Evolutionary conservation across 305 asterid species (phyloP), one percentile per base, ranked within the genome.

Genomic region (Coffea humblotiana): DNA sequence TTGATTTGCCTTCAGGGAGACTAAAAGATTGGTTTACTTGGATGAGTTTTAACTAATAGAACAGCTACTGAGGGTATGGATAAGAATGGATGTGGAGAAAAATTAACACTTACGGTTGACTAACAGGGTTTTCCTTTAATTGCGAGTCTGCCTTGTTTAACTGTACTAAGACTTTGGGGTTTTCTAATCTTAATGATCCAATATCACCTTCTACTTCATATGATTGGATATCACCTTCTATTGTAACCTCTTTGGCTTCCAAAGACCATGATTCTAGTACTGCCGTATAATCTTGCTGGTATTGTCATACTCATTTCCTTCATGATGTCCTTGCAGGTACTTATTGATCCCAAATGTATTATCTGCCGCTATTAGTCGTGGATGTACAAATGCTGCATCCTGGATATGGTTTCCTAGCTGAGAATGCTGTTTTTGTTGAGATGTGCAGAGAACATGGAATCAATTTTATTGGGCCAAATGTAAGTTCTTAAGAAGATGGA

Each of bases 301-400:
- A 18, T 21, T 43, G 60, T 13, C 60, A n/a, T 25, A 58, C 0
- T 76, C 45, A 65, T 48, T 76, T 43, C 25, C 45, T 61, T 43
- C 52, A 49, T 4, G 3, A 76, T 74, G 37, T 77, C 70, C 47
- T 25, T 74, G 45, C 88, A 95, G 99, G 83, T 95, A 95, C 80
- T 88, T 95, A 84, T 87, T 90, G 88, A 87, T 92, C 77, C 90
- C 93, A 51, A 95, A 92, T 90, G 98, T 95, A 85, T 82, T 95
- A 81, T 90, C 99, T 78, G 99, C 98, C 82, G 99, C 99, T 79
- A 85, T 90, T 77, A 89, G 94, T 90, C 96, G 90, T 72, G 91
- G 92, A 63, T 95, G 99, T 85, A 92, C 98, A n/a, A n/a, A 95
- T 95, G 99, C 90, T 95, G 81, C 99, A 95, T 91, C 99, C 99